Evolutionary conservation across 805 yeast species (phyloP).

Genomic region (Kluyveromyces dobzhanskii): DNA sequence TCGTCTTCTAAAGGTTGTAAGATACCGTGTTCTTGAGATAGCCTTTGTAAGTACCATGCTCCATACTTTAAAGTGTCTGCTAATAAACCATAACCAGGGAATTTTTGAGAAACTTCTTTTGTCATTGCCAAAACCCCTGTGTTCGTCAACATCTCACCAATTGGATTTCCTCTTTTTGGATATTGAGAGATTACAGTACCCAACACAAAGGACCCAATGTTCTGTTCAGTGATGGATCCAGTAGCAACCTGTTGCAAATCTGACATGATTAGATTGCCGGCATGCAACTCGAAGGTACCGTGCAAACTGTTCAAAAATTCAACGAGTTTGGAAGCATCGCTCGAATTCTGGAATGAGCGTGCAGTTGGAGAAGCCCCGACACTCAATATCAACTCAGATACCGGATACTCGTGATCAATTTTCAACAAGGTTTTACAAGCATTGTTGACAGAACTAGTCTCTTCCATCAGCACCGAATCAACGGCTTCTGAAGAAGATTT

Average conservation of each 20-base stretch:
- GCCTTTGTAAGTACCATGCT: slow-evolving; percentile 54
- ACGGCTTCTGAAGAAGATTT: slow-evolving; percentile 41
- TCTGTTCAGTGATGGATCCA: slow-evolving; percentile 38
- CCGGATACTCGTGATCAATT: slow-evolving; percentile 24
- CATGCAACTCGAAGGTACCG: slow-evolving; percentile 59
- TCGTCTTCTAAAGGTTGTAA: slow-evolving; percentile 37
- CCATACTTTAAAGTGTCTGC: slow-evolving; percentile 26
- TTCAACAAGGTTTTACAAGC: slow-evolving; percentile 37
- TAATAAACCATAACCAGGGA: slow-evolving; percentile 50
- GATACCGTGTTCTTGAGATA: slow-evolving; percentile 78
- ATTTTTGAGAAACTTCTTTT: slow-evolving; percentile 46
- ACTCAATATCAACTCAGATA: slow-evolving; percentile 41
- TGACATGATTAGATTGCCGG: slow-evolving; percentile 71
- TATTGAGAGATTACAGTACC: slow-evolving; percentile 56
- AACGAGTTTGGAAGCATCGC: slow-evolving; percentile 6
- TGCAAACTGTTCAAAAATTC: slow-evolving; percentile 16
- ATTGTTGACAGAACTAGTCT: slow-evolving; percentile 45
- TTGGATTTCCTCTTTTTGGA: slow-evolving; percentile 44
- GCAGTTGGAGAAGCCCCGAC: slow-evolving; percentile 83
- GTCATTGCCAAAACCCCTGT: slow-evolving; percentile 68
- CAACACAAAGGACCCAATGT: slow-evolving; percentile 44
- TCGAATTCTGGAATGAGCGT: slow-evolving; percentile 37
- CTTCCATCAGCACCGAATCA: slow-evolving; percentile 41
- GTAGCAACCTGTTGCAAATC: slow-evolving; percentile 77
- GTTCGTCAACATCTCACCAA: slow-evolving; percentile 52